Base-by-base conservation (phyloP, 164 flowering plant species). In the Vitis cinerea region DNA sequence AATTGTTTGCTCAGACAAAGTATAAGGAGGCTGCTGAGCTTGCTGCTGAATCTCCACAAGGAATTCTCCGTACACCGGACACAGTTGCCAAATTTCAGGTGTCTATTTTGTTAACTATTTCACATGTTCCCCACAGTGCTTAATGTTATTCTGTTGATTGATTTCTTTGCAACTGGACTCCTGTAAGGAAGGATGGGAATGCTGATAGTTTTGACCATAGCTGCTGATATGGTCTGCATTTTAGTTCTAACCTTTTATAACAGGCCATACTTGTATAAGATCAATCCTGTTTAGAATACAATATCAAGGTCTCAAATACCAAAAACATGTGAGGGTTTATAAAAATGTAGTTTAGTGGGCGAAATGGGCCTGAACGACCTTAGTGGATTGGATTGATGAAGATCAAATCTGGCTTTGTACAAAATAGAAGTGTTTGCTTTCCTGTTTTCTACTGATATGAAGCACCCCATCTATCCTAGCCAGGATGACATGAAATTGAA, bases 21-120 rank as follows among this genome's bases (percentile, higher is more conserved):
- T 96, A 96, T 68, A 93, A 93, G 74, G 98, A 96, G 79, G 99
- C 98, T 78, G 98, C 99, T 71, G 99, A 96, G 79, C 97, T 96
- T 77, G 98, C 98, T 72, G 99, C 99, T 48, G 99, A 96, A 78
- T 96, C 99, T 72, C 99, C 98, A 44, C 98, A 92, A 81, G 99
- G 98, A 68, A 85, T 96, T 58, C 93, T 96, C 9, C 88, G 99
- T 11, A 93, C 99, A 47, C 97, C 99, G 69, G 99, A 96, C 54
- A 96, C 99, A 67, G 95, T 96, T 77, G 97, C 98, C 64, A 96
- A 93, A 72, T 96, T 96, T 86, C 99, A 96, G 98, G 99, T 93
- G 72, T 66, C 3, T 9, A 19, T 50, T 68, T 16, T 64, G n/a
- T 61, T 9, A 19, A 17, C 23, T 8, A 15, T 65, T 12, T 3